Evolutionary conservation across 2,329 filamentous ascomycete species (phyloP).

Genomic region (Cladophialophora immunda): DNA sequence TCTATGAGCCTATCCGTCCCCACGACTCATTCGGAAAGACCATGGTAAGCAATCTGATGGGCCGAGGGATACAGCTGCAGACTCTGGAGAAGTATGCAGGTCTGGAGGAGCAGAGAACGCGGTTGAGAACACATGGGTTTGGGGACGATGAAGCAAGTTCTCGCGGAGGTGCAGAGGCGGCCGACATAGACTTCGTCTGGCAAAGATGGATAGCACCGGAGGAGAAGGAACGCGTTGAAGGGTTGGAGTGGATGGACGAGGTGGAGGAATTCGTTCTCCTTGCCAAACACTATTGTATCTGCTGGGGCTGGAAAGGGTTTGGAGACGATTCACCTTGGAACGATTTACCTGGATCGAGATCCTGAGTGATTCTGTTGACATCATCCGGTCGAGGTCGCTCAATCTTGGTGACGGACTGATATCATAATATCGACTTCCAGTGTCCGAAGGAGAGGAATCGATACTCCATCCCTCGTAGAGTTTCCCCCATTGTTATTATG

Average conservation of each 20-base stretch:
- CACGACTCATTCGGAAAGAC: slow-evolving; percentile 87
- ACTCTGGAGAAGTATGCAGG: slow-evolving; percentile 78
- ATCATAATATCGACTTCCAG: background rate
- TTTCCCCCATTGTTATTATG: background rate
- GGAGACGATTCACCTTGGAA: slow-evolving; percentile 45
- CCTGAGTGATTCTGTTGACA: slow-evolving; percentile 26
- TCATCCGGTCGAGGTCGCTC: background rate
- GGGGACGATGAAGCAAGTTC: slow-evolving; percentile 32
- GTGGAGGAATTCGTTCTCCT: slow-evolving; percentile 92
- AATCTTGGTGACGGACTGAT: background rate
- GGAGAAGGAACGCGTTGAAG: slow-evolving; percentile 82
- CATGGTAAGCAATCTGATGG: slow-evolving; percentile 89
- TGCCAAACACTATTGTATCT: slow-evolving; percentile 86
- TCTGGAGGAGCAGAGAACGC: slow-evolving; percentile 71
- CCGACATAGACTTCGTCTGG: slow-evolving; percentile 76
- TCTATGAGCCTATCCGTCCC: slow-evolving; percentile 91
- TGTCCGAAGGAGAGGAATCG: background rate
- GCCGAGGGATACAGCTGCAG: slow-evolving; percentile 82
- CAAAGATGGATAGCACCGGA: slow-evolving; percentile 72
- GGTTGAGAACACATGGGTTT: slow-evolving; percentile 75
- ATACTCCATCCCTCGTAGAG: too few species aligned
- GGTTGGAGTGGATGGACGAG: slow-evolving; percentile 89
- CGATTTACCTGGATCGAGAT: slow-evolving; percentile 44
- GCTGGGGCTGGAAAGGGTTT: slow-evolving; percentile 80
- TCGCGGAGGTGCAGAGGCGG: slow-evolving; percentile 59